Evolutionary conservation across 768 basidiomycete species (phyloP), one percentile per base, ranked within the genome.

Genomic region (Calocybe cyanea): DNA sequence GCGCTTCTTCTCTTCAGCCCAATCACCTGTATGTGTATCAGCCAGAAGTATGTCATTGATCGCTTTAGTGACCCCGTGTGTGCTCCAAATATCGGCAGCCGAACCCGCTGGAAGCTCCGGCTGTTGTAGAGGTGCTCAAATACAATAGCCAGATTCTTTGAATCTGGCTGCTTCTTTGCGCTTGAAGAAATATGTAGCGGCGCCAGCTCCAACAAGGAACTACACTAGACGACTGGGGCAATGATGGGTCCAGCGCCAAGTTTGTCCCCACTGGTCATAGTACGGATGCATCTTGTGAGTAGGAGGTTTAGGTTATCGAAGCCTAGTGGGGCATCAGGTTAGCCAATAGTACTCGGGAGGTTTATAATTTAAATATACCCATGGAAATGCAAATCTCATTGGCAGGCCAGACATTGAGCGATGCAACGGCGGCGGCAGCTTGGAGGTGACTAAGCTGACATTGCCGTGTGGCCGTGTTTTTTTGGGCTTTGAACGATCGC

Each of bases 161-260:
- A 52, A 49, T 30, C 37, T 45, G 13, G 57, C 62, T 11, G 25
- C 25, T 31, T 72, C 68, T 31, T 72, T 71, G 52, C 69, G 69
- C 59, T 69, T 71, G 10, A 68, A 61, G 65, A 61, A 70, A 35
- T 61, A 60, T n/a, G 63, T 64, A 32, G 70, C 71, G 41, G 64
- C 55, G 2, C 64, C 66, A 5, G 78, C 83, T 48, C 85, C 86
- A 52, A 85, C 15, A 54, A 73, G 7, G 69, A 87, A 85, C 85
- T 85, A 87, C 59, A 87, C 23, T 43, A 85, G 33, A 51, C 85
- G 81, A 35, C 77, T 77, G n/a, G 78, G 76, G 5, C 73, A 60
- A 25, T 61, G 57, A 31, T 50, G 50, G 31, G n/a, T n/a, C 41
- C 50, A 40, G 34, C 49, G 41, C 50, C 48, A 56, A 41, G n/a